phyloP scores from a whole-genome alignment of 2,329 filamentous ascomycete genomes.

The Diaporthe capsici region DNA sequence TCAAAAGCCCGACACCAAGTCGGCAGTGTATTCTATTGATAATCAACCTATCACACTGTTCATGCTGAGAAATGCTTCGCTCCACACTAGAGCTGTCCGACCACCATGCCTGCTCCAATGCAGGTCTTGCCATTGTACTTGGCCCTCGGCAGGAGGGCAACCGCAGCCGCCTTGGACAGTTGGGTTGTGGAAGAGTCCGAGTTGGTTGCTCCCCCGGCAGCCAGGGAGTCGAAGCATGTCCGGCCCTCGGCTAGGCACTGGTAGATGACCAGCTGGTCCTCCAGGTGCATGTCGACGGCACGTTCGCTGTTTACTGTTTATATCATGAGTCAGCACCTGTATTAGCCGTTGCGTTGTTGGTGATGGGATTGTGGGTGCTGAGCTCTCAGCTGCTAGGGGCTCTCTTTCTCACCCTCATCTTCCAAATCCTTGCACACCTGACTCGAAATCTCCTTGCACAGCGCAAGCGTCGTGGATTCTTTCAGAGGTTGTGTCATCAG shows the following conservation, averaged over 20 bases:
- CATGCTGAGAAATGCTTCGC: neutral
- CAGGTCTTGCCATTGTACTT: constrained; percentile 35
- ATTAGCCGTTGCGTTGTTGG: neutral
- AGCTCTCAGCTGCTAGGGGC: too few species aligned
- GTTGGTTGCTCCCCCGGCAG: neutral
- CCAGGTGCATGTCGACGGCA: constrained; percentile 68
- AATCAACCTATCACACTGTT: neutral
- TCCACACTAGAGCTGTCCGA: constrained; percentile 1
- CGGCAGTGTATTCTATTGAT: neutral
- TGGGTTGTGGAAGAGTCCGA: constrained; percentile 33
- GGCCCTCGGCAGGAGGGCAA: constrained; percentile 27
- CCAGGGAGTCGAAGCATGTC: constrained; percentile 59
- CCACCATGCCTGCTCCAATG: constrained; percentile 29
- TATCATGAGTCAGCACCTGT: neutral
- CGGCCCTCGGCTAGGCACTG: constrained; percentile 70
- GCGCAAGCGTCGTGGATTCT: constrained; percentile 43
- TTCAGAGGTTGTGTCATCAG: constrained; percentile 48
- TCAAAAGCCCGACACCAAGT: neutral
- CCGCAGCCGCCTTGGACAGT: constrained; percentile 25
- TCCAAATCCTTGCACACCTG: constrained; percentile 62
- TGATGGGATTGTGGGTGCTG: neutral
- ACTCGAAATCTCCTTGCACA: constrained; percentile 57
- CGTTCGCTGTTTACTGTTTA: constrained; percentile 55
- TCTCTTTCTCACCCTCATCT: constrained; percentile 53
- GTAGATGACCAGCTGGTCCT: constrained; percentile 74